Evolutionary conservation across 2,329 filamentous ascomycete genomes (phyloP).

Genomic region (Gaeumannomyces tritici): DNA sequence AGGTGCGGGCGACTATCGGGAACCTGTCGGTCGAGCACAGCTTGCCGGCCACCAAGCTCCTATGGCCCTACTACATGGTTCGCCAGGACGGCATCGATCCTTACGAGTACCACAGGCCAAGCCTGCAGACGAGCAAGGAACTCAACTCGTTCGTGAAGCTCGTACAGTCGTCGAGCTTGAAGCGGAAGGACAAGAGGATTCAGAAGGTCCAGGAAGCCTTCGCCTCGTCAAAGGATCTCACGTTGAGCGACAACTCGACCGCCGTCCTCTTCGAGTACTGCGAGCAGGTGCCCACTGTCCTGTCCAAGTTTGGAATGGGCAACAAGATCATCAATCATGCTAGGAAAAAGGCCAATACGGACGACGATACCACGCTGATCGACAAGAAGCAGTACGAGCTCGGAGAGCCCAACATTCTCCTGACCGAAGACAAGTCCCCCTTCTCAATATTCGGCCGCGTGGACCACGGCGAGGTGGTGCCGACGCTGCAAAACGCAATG

Average conservation of each 20-base stretch:
- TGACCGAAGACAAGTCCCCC: conserved; percentile 90
- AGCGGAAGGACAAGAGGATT: conserved; percentile 74
- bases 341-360: conserved; percentile 64
- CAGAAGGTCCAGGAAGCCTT: conserved; percentile 73
- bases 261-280: conserved; percentile 90
- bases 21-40: conserved; percentile 92
- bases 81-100: conserved; percentile 61
- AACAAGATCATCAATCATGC: conserved; percentile 96
- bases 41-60: conserved; percentile 79
- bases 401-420: conserved; percentile 77
- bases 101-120: conserved; percentile 75
- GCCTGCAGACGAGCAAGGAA: conserved; percentile 60
- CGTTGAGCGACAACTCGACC: conserved; percentile 79
- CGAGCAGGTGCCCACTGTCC: conserved; percentile 80
- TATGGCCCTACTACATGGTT: conserved; percentile 94
- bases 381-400: conserved; percentile 56
- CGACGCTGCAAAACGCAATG: conserved; percentile 91
- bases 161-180: conserved; percentile 55
- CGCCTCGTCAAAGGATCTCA: conserved; percentile 69
- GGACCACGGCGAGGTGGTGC: conserved; percentile 79
- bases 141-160: conserved; percentile 63
- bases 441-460: conserved; percentile 94
- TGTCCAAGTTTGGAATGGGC: conserved; percentile 97
- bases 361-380: conserved; percentile 57
- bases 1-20: conserved; percentile 84